phyloP scores from a whole-genome alignment of 768 basidiomycete genomes.

The Suillus weaverae region DNA sequence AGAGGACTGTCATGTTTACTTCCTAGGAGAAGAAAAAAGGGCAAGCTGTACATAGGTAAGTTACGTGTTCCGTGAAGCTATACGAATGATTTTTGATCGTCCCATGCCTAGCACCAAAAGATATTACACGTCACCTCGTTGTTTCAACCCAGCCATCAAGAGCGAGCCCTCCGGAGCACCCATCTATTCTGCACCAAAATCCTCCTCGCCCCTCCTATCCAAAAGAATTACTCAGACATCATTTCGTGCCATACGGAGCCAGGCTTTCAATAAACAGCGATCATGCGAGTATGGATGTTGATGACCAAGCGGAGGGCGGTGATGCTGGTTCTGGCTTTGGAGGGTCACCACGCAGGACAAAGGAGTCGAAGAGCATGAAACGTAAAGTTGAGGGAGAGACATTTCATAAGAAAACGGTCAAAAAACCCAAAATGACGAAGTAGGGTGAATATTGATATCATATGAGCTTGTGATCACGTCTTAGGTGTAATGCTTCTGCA shows the following conservation, averaged over 20 bases:
- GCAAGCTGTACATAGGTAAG: conserved; percentile 59
- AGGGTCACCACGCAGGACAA: not conserved
- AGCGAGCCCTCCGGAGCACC: conserved; percentile 21
- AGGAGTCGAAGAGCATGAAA: conserved; percentile 37
- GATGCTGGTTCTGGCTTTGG: conserved; percentile 15
- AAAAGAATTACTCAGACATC: conserved; percentile 59
- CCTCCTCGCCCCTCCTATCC: conserved; percentile 60
- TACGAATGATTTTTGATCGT: not conserved
- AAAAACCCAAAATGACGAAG: conserved; percentile 43
- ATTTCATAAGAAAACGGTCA: conserved; percentile 41
- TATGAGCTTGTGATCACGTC: not conserved
- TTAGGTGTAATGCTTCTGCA: not conserved
- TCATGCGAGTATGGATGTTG: conserved; percentile 24
- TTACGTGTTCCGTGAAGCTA: not conserved
- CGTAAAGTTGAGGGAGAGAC: conserved; percentile 49
- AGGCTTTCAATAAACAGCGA: not conserved
- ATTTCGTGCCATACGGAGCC: conserved; percentile 59
- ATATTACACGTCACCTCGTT: conserved; percentile 58
- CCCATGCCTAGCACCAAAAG: conserved; percentile 51
- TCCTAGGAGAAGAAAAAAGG: conserved; percentile 60
- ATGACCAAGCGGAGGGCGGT: conserved; percentile 14
- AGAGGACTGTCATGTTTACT: conserved; percentile 60
- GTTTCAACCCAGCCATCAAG: conserved; percentile 49
- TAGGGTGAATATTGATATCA: not conserved
- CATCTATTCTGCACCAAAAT: conserved; percentile 39